Conservation (phyloP, 192 early-diverging fungal species). For the Mycoemilia scoparia region DNA sequence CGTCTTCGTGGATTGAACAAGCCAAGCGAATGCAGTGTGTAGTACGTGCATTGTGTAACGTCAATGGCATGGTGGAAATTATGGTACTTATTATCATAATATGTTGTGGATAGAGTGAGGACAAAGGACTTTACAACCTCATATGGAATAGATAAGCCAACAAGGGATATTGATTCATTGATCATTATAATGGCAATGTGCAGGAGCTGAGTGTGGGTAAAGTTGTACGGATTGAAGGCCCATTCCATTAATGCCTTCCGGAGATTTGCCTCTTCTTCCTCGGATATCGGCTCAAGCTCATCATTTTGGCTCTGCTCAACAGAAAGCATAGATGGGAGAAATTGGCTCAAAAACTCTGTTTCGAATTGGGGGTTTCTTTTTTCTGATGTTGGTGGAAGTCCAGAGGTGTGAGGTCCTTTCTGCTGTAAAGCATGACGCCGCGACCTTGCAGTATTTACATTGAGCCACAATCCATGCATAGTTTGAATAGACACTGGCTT, state of each 20-base stretch:
- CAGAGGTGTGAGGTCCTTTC: constrained; percentile 1
- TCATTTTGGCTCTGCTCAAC: not conserved
- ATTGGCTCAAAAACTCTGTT: constrained; percentile 31
- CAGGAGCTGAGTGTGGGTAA: constrained; percentile 40
- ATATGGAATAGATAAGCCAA: constrained; percentile 36
- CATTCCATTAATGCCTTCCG: constrained; percentile 38
- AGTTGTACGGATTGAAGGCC: constrained; percentile 53
- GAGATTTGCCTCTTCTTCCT: constrained; percentile 11
- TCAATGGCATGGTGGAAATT: constrained; percentile 92
- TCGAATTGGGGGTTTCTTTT: constrained; percentile 24
- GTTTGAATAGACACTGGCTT: constrained; percentile 32
- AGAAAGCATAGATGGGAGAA: constrained; percentile 17
- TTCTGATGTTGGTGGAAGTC: constrained; percentile 10
- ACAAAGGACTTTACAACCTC: constrained; percentile 30
- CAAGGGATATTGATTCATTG: constrained; percentile 38
- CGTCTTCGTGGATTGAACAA: constrained; percentile 24
- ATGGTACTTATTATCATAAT: constrained; percentile 73
- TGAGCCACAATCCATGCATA: constrained; percentile 29
- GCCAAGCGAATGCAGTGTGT: constrained; percentile 50
- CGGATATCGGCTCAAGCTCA: not conserved
- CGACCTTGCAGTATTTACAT: constrained; percentile 10
- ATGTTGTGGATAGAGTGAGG: constrained; percentile 21
- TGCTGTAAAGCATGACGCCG: not conserved
- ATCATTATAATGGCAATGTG: constrained; percentile 49
- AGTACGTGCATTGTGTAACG: constrained; percentile 78